Percentiles rank a stretch among this genome's conserved stretches.
Evolutionary conservation across 73 alveolate genomes (phyloP).

Genomic region (Breviolum minutum): DNA sequence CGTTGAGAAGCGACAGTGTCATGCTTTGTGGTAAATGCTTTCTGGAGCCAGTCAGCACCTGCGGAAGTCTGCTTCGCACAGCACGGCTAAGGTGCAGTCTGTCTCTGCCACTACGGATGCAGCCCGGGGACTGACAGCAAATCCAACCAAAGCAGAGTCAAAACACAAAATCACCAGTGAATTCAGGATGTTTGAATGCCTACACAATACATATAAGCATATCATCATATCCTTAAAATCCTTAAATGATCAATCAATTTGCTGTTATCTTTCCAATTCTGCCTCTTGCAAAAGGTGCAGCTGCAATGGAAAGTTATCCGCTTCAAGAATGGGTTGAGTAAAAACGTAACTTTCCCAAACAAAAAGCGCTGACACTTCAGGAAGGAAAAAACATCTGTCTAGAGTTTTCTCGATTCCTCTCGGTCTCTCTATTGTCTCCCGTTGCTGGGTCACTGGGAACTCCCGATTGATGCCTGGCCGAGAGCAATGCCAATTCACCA

Average conservation of each 20-base stretch:
- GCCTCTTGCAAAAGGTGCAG: too few relatives aligned
- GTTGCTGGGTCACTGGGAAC: background rate
- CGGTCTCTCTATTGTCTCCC: background rate
- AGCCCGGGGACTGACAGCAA: conserved; percentile 54
- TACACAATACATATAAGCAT: background rate
- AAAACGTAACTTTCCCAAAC: too few relatives aligned
- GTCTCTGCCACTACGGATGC: conserved; percentile 63
- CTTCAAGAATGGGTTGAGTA: too few relatives aligned
- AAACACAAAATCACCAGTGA: background rate
- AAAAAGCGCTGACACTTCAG: too few relatives aligned
- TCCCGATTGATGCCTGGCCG: background rate
- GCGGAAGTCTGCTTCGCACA: conserved; percentile 52
- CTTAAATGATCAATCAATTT: too few relatives aligned
- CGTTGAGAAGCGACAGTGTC: too few relatives aligned
- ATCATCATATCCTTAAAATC: too few relatives aligned
- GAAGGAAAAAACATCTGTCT: too few relatives aligned
- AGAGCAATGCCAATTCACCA: conserved; percentile 64
- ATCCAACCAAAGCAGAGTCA: background rate
- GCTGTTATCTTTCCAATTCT: too few relatives aligned
- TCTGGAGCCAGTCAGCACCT: background rate
- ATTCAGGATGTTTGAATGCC: too few relatives aligned
- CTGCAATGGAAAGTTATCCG: too few relatives aligned
- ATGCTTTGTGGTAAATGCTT: background rate
- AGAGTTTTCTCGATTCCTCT: too few relatives aligned
- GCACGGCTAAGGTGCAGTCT: conserved; percentile 63